A percentile compares a stretch with the other conserved stretches of the same genome.
phyloP scores from a whole-genome alignment of 2,329 filamentous ascomycete genomes.

The Reticulascus tulasneorum region DNA sequence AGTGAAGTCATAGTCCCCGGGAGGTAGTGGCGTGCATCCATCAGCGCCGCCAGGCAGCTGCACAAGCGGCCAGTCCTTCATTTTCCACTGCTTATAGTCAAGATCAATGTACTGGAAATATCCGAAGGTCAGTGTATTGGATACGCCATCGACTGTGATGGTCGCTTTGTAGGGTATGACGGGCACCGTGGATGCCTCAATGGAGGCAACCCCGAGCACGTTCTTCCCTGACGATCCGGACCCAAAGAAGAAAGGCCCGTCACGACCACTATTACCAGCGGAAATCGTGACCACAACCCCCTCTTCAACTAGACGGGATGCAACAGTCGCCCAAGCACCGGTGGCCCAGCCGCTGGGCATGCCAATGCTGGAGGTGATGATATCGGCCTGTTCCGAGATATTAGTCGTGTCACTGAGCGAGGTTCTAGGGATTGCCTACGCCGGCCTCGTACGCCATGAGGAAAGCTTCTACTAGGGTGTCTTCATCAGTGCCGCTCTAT shows the following conservation, averaged over 20 bases:
- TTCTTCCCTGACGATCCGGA: conserved; percentile 36
- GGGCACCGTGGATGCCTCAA: conserved; percentile 20
- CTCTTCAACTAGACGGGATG: conserved; percentile 35
- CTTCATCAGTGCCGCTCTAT: conserved; percentile 12
- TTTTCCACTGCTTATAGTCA: conserved; percentile 29
- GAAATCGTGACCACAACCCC: conserved; percentile 47
- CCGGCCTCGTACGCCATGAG: conserved; percentile 13
- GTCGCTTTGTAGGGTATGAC: conserved; percentile 26
- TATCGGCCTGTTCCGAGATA: too few relatives aligned
- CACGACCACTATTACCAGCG: conserved; percentile 46
- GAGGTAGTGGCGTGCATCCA: conserved; percentile 21
- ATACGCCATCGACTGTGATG: conserved; percentile 17
- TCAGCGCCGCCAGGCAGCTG: conserved; percentile 19
- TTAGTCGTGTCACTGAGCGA: too few relatives aligned
- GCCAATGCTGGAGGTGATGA: conserved; percentile 40
- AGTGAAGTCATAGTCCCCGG: conserved; percentile 20
- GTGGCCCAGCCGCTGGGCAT: conserved; percentile 32
- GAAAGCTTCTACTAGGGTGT: conserved; percentile 8
- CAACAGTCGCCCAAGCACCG: conserved; percentile 38
- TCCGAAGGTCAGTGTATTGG: conserved; percentile 16
- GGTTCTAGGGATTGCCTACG: too few relatives aligned
- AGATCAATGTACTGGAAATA: conserved; percentile 29
- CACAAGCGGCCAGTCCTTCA: conserved; percentile 22
- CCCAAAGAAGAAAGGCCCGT: conserved; percentile 42
- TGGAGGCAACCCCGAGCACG: conserved; percentile 40